Evolutionary conservation across 179 eudicot genomes (phyloP).

Genomic region (Sideroxylon spinosum): DNA sequence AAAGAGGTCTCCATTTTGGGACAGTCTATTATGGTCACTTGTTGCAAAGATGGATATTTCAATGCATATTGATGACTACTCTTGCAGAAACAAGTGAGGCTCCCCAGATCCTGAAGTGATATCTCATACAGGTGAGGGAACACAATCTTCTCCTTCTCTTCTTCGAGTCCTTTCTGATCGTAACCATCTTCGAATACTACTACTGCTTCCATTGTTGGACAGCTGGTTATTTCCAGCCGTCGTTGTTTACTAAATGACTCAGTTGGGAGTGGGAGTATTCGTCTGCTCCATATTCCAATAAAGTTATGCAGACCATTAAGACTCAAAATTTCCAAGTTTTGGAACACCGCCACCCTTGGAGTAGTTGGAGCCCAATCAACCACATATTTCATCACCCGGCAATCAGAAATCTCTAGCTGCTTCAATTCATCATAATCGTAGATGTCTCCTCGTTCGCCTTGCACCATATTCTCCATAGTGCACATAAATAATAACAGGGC

Average conservation of each 20-base stretch:
- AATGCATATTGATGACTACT: neutral
- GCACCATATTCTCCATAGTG: slow-evolving; percentile 13
- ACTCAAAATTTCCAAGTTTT: neutral
- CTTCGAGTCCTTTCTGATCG: neutral
- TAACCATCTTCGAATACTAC: neutral
- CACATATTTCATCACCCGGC: no score
- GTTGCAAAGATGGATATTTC: neutral
- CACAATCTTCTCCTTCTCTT: neutral
- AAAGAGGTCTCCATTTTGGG: neutral
- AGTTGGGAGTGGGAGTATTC: neutral
- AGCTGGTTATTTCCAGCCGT: neutral
- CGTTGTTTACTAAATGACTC: neutral
- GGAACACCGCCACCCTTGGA: neutral
- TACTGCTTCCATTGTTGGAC: neutral
- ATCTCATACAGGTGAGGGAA: neutral
- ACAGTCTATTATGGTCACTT: neutral
- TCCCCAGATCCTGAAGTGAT: neutral
- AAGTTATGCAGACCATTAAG: neutral
- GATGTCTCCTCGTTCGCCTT: no score
- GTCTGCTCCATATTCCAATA: neutral
- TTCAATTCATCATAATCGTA: no score
- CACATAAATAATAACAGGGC: neutral
- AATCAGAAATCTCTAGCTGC: no score
- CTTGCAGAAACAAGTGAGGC: neutral
- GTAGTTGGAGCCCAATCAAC: neutral